A percentile compares a stretch with the other conserved stretches of the same genome.
Evolutionary conservation across 495 filamentous ascomycete species (phyloP).

Genomic region (Aspergillus biplanus): DNA sequence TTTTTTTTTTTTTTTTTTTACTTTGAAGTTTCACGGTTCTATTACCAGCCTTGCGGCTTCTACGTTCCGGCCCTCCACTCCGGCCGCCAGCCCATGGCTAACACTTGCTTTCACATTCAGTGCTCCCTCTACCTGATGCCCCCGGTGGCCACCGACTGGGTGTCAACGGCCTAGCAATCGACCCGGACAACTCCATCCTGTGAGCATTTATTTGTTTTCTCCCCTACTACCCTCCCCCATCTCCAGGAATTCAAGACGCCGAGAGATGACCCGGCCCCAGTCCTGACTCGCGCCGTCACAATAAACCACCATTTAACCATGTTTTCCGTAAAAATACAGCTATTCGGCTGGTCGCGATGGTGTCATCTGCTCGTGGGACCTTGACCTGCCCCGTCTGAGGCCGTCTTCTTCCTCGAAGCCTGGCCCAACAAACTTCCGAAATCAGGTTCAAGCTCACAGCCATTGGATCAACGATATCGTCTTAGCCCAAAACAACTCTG

Average conservation of each 20-base stretch:
- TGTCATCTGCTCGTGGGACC: constrained; percentile 93
- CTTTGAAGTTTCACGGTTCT: too few relatives aligned
- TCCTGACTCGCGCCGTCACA: constrained; percentile 16
- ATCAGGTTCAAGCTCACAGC: constrained; percentile 95
- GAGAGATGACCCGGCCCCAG: constrained; percentile 12
- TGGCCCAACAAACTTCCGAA: constrained; percentile 68
- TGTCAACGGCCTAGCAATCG: constrained; percentile 90
- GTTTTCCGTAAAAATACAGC: constrained; percentile 47
- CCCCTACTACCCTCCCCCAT: neutral
- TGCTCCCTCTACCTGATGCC: constrained; percentile 91
- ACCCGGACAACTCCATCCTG: constrained; percentile 84
- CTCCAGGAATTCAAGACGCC: constrained; percentile 4
- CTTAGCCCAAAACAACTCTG: constrained; percentile 79
- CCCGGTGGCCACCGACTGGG: constrained; percentile 90
- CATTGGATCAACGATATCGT: constrained; percentile 98
- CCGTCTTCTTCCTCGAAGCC: constrained; percentile 41
- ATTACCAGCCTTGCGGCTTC: neutral
- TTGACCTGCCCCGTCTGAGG: constrained; percentile 57
- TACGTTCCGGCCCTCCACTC: neutral
- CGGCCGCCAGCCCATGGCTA: constrained; percentile 8
- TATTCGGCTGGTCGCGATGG: constrained; percentile 97
- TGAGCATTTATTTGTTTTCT: constrained; percentile 46
- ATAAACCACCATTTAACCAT: constrained; percentile 29
- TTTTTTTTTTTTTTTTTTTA: constrained; percentile 63
- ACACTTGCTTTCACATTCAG: constrained; percentile 49